phyloP scores from a whole-genome alignment of 805 yeast genomes.

The Ogataea sp. region DNA sequence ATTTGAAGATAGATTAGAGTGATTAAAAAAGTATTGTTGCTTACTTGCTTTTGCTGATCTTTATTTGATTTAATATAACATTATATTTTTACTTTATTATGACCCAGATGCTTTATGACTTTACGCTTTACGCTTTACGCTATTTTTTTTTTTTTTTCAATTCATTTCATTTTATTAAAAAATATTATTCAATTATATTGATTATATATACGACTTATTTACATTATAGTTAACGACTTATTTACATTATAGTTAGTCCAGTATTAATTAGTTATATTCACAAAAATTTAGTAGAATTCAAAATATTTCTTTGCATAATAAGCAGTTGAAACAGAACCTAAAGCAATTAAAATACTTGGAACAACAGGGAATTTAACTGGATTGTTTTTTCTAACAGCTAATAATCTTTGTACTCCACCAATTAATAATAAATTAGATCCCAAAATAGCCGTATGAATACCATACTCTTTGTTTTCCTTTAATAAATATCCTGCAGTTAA shows the following conservation, averaged over 20 bases:
- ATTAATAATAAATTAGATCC: constrained; percentile 57
- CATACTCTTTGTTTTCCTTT: constrained; percentile 65
- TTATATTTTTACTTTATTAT: no score
- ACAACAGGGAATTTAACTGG: constrained; percentile 36
- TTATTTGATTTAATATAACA: no score
- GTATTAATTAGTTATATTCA: no score
- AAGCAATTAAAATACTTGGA: constrained; percentile 53
- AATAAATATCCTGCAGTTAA: constrained; percentile 73
- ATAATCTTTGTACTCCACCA: constrained; percentile 68
- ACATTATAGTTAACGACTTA: no score
- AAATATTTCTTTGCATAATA: constrained; percentile 72
- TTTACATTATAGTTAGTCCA: no score
- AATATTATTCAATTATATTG: no score
- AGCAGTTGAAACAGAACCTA: constrained; percentile 56
- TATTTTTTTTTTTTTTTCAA: no score
- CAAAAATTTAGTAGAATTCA: constrained; percentile 44
- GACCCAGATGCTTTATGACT: no score
- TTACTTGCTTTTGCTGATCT: not conserved
- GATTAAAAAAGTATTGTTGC: not conserved
- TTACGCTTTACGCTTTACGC: no score
- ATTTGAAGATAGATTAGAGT: not conserved
- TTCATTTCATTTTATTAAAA: no score
- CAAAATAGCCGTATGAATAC: constrained; percentile 72
- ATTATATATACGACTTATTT: no score
- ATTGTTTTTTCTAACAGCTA: constrained; percentile 40